Evolutionary conservation across 352 stramenopile species (phyloP).

Genomic region (Phytophthora multivora): DNA sequence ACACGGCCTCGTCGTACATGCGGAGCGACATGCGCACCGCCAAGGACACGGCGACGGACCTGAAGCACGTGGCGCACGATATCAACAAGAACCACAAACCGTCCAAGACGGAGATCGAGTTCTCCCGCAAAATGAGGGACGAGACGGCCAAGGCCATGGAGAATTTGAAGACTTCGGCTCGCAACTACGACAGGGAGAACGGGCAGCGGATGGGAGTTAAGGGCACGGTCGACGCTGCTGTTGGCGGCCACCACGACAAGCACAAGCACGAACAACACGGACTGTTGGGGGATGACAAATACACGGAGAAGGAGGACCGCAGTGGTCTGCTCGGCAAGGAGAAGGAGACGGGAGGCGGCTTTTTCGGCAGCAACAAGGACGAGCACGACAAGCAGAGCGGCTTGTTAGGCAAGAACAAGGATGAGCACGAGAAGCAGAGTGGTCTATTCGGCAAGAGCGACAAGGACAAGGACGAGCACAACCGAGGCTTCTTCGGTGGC

Average conservation of each 20-base stretch:
- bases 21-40: constrained; percentile 28
- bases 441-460: constrained; percentile 1
- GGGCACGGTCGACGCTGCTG: constrained; percentile 19
- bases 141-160: constrained; percentile 26
- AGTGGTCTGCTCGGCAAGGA: constrained; percentile 1
- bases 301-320: background rate
- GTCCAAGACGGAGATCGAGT: constrained; percentile 22
- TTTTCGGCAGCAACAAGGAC: constrained; percentile 6
- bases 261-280: constrained; percentile 13
- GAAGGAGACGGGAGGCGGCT: constrained; percentile 2
- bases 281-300: background rate
- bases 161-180: constrained; percentile 17
- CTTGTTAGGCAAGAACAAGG: constrained; percentile 1
- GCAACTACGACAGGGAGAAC: constrained; percentile 38
- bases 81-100: constrained; percentile 24
- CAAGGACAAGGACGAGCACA: constrained; percentile 9
- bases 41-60: constrained; percentile 28
- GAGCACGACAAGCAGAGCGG: constrained; percentile 7
- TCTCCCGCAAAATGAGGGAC: constrained; percentile 28
- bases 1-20: constrained; percentile 33
- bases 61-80: constrained; percentile 29
- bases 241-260: constrained; percentile 19
- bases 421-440: background rate
- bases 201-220: constrained; percentile 28
- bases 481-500: background rate